Evolutionary conservation across 2,329 filamentous ascomycete species (phyloP).

Genomic region (Amphichorda felina): DNA sequence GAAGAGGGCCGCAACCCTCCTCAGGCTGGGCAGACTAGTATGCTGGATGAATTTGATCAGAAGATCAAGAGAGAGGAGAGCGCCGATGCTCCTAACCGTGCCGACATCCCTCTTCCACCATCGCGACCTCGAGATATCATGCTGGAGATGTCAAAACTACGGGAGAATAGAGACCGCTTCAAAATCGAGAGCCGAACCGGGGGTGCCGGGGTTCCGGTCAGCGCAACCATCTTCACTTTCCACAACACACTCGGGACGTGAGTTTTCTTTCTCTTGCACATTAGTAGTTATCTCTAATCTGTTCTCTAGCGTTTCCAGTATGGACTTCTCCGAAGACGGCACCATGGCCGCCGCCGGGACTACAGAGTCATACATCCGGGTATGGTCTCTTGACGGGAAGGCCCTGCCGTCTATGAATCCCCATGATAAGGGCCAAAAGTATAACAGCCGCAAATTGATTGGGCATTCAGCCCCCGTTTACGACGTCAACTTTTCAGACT

Average conservation of each 20-base stretch:
- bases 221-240: constrained; percentile 95
- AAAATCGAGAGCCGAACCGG: constrained; percentile 76
- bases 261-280: constrained; percentile 14
- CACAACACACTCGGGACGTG: constrained; percentile 91
- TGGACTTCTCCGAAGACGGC: constrained; percentile 91
- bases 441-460: constrained; percentile 60
- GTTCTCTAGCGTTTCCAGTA: constrained; percentile 60
- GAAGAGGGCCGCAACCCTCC: constrained; percentile 72
- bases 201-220: constrained; percentile 71
- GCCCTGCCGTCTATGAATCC: constrained; percentile 57
- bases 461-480: constrained; percentile 89
- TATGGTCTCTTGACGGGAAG: constrained; percentile 85
- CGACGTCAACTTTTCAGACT: constrained; percentile 72
- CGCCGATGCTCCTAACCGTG: constrained; percentile 66
- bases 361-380: constrained; percentile 85
- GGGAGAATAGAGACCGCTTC: constrained; percentile 86
- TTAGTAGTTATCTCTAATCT: constrained; percentile 7
- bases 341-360: constrained; percentile 81
- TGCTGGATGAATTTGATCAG: constrained; percentile 80
- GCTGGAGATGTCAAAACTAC: constrained; percentile 88
- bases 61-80: constrained; percentile 84
- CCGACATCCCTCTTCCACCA: constrained; percentile 75
- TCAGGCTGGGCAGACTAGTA: constrained; percentile 52
- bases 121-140: constrained; percentile 83
- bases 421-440: constrained; percentile 45